Evolutionary conservation across 345 rosid species (phyloP).

Genomic region (Hypericum androsaemum): DNA sequence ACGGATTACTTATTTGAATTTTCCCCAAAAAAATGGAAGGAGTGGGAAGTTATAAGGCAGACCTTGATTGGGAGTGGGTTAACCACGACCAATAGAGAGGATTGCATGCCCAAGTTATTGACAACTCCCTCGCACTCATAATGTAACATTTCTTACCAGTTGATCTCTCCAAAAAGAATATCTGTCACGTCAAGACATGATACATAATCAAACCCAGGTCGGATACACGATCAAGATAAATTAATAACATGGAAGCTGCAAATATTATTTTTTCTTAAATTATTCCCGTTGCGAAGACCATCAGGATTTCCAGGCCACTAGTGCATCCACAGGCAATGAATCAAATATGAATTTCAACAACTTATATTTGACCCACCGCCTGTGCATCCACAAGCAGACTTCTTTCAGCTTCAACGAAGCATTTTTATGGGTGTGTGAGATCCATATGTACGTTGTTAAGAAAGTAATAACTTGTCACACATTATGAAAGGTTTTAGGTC

Average conservation of each 20-base stretch:
- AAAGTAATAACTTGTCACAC: too few relatives aligned
- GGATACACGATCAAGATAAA: not conserved
- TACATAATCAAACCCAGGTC: too few relatives aligned
- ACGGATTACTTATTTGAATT: too few relatives aligned
- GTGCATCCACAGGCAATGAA: conserved; percentile 19
- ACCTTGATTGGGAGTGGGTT: conserved; percentile 22
- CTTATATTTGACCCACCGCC: conserved; percentile 39
- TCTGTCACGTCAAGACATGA: conserved; percentile 4
- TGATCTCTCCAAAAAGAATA: conserved; percentile 21
- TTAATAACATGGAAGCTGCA: too few relatives aligned
- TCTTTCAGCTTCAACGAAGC: not conserved
- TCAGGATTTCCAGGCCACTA: not conserved
- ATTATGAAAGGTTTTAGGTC: too few relatives aligned
- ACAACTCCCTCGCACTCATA: conserved; percentile 26
- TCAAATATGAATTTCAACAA: conserved; percentile 22
- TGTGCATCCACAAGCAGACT: conserved; percentile 21
- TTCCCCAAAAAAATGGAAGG: too few relatives aligned
- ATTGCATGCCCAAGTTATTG: conserved; percentile 24
- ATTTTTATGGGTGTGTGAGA: too few relatives aligned
- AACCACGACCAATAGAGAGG: conserved; percentile 41
- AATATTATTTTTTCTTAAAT: too few relatives aligned
- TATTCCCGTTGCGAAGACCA: too few relatives aligned
- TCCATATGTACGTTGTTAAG: too few relatives aligned
- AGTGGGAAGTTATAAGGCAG: not conserved
- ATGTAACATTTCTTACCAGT: conserved; percentile 18